Base-by-base conservation (phyloP, 495 filamentous ascomycete species). In the Neurospora sp. region DNA sequence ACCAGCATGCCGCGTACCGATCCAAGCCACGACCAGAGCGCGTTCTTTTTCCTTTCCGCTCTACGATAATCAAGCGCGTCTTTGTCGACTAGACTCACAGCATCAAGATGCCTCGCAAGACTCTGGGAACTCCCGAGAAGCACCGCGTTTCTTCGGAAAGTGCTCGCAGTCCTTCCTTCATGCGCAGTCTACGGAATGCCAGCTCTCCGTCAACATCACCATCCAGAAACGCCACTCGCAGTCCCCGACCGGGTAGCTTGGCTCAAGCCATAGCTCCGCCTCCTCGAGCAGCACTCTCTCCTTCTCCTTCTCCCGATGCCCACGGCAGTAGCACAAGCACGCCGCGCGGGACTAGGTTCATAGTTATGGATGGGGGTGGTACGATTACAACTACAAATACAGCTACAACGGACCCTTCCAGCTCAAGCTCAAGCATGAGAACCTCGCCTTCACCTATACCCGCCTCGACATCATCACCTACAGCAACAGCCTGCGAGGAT, bases 401-500 rank as follows among this genome's bases (percentile, higher is more conserved):
- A 69, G 48, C 54, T 20, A 38, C 46, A 39, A 27, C 38, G 31
- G 54, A 59, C 20, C 48, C 37, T 40, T 16, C 40, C 40, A 46
- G 39, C 23, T 38, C 62, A 35, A 39, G 44, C 18, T 35, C 46
- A 20, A 39, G 71, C 27, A 20, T 37, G 31, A 39, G 18, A 20
- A 18, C 48, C 9, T 54, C 71, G 16, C 69, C 71, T 18, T 42
- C 70, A 11, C 39, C 37, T 12, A 31, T 41, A 70, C 6, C 40
- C 20, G 4, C 70, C 44, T 9, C 39, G 18, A 42, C 42, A 37
- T 27, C 62, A 72, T 41, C 66, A 18, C 5, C 41, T 11, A 18
- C 77, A 41, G 74, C 78, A 73, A 27, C 48, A n/a, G n/a, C n/a
- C n/a, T n/a, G n/a, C 20, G 78, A 75, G 12, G 77, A 77, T 20